Conservation (phyloP, 768 basidiomycete species). For the Kwoniella dejecticola region DNA sequence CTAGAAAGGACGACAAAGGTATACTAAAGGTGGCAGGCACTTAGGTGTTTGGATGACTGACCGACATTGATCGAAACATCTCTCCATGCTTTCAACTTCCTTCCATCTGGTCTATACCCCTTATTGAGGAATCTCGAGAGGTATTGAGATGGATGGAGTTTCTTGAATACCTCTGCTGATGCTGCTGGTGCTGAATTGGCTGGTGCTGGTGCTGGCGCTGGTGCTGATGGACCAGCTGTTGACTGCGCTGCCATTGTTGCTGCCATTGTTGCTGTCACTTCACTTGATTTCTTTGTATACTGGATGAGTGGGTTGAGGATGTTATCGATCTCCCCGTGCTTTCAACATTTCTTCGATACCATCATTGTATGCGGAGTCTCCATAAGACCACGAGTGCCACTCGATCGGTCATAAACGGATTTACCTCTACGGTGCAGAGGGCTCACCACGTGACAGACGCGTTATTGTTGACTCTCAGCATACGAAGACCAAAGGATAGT, state of each 20-base stretch:
- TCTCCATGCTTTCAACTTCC: constrained; percentile 70
- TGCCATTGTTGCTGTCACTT: constrained; percentile 17
- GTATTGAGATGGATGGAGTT: constrained; percentile 84
- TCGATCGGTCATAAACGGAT: too few species aligned
- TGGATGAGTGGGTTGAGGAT: too few species aligned
- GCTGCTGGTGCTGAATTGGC: constrained; percentile 24
- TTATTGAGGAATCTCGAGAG: constrained; percentile 82
- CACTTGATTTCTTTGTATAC: background rate
- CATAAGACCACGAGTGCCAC: too few species aligned
- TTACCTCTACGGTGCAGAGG: too few species aligned
- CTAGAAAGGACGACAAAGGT: too few species aligned
- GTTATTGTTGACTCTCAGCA: too few species aligned
- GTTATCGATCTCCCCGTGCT: too few species aligned
- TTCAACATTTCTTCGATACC: too few species aligned
- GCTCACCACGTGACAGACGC: too few species aligned
- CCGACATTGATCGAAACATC: constrained; percentile 77
- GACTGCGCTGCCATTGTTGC: constrained; percentile 2
- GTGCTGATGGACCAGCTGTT: constrained; percentile 5
- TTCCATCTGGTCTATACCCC: constrained; percentile 77
- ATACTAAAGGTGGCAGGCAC: background rate
- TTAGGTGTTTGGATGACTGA: constrained; percentile 48
- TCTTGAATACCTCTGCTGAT: constrained; percentile 66
- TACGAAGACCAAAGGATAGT: too few species aligned
- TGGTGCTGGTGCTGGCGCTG: too few species aligned
- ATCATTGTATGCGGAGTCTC: too few species aligned